Evolutionary conservation across 352 stramenopile genomes (phyloP).

Genomic region (Thraustochytrium sp.): DNA sequence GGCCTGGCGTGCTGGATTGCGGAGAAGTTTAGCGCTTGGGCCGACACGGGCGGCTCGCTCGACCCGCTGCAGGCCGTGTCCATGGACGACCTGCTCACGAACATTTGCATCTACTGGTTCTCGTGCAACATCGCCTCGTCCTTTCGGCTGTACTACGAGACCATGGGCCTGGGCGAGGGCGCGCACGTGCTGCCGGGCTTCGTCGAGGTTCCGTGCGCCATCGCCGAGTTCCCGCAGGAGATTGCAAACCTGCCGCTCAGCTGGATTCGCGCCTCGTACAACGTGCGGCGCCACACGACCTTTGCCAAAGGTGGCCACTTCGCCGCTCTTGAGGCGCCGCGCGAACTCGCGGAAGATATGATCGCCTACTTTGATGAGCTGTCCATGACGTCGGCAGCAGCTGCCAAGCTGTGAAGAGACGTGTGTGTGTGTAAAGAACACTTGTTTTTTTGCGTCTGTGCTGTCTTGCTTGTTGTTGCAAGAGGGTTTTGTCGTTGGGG

Average conservation of each 20-base stretch:
- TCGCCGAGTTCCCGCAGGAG: constrained; percentile 11
- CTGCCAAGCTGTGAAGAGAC: background rate
- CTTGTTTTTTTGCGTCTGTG: too few species aligned
- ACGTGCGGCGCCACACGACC: background rate
- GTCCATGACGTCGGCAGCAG: background rate
- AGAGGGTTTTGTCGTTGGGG: too few species aligned
- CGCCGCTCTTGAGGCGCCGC: background rate
- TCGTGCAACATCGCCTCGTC: background rate
- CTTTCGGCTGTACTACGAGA: constrained; percentile 15
- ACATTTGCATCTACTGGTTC: constrained; percentile 40
- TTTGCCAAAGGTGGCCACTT: constrained; percentile 31
- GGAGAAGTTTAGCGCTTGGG: constrained; percentile 27
- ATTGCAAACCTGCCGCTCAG: background rate
- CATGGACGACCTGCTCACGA: background rate
- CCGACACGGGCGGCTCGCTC: background rate
- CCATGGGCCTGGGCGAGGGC: background rate
- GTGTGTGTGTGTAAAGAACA: too few species aligned
- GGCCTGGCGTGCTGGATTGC: constrained; percentile 28
- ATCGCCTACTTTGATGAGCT: background rate
- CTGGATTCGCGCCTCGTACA: background rate
- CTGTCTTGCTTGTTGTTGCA: too few species aligned
- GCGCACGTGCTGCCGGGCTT: background rate
- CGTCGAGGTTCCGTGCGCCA: background rate
- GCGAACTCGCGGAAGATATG: background rate
- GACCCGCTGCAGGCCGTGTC: background rate